These are phyloP conservation scores for Nadsonia starkeyi-henricii DNA, from an alignment of 1,139 yeast species.

Conservation along the genomic window DNA sequence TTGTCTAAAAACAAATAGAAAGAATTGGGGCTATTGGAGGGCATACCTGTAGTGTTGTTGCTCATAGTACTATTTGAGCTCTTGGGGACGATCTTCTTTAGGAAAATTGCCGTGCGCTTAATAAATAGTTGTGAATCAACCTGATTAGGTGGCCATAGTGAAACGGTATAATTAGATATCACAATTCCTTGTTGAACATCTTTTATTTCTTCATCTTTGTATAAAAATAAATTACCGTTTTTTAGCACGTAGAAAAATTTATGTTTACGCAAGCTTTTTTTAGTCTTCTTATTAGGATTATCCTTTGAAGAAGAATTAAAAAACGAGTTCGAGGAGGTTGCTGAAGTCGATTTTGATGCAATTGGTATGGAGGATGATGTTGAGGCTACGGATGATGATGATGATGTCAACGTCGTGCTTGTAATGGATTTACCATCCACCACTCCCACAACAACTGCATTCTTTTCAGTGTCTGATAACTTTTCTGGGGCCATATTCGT, in stretches of 20 bases:
- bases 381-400: not conserved
- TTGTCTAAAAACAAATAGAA: constrained; percentile 66
- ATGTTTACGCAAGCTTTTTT: not conserved
- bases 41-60: too few relatives aligned
- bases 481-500: not conserved
- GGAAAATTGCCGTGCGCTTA: constrained; percentile 63
- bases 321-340: constrained; percentile 9
- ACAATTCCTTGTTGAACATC: constrained; percentile 73
- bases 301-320: constrained; percentile 5
- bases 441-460: not conserved
- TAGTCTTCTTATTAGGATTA: constrained; percentile 4
- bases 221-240: constrained; percentile 77
- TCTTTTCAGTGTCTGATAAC: not conserved
- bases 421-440: not conserved
- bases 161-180: constrained; percentile 51
- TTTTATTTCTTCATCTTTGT: constrained; percentile 49
- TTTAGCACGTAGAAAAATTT: constrained; percentile 43
- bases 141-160: constrained; percentile 74
- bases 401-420: not conserved
- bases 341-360: constrained; percentile 7
- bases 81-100: constrained; percentile 19
- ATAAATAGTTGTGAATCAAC: constrained; percentile 69
- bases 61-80: too few relatives aligned
- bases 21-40: too few relatives aligned
- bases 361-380: not conserved